Evolutionary conservation across 83 land plant species (phyloP), one percentile per base, ranked within the genome.

Genomic region (Picea abies): DNA sequence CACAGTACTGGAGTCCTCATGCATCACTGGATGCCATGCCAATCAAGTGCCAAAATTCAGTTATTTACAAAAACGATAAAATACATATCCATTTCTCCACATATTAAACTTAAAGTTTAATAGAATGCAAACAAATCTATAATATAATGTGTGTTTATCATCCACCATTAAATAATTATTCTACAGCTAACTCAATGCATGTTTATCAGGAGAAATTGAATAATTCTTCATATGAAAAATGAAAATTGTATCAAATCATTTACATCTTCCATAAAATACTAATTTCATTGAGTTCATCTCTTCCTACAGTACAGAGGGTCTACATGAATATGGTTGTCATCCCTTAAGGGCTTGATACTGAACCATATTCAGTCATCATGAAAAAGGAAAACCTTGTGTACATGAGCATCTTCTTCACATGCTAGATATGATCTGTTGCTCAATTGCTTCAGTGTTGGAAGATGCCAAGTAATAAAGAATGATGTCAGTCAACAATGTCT

Each of bases 291-390:
- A 76, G 78, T 76, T 76, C 78, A 52, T 76, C 44, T 49, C 25
- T 49, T 47, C 60, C 60, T 52, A 25, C 17, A 25, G 61, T 23
- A 49, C 60, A 76, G 16, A 23, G 32, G 78, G 60, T 12, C 49
- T 76, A 16, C 23, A 76, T 49, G 4, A 49, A 75, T 75, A 22
- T 49, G 56, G 60, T 49, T 76, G 78, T 0, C 17, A 25, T 76
- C n/a, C 44, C 78, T 76, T 49, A 17, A 52, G 60, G 60, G 61
- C 78, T 52, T 76, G 78, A 52, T 49, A 76, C 26, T 52, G 61
- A 76, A 76, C 60, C 60, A 44, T 49, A 49, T 75, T 76, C 78
- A 76, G 58, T 75, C 56, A 76, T 76, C 78, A 76, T 14, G 32
- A 23, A 4, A 47, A n/a, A 32, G 26, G 49, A 23, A 49, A 58